Conservation (phyloP, 2,329 filamentous ascomycete genomes). For the Penicillium paneum region DNA sequence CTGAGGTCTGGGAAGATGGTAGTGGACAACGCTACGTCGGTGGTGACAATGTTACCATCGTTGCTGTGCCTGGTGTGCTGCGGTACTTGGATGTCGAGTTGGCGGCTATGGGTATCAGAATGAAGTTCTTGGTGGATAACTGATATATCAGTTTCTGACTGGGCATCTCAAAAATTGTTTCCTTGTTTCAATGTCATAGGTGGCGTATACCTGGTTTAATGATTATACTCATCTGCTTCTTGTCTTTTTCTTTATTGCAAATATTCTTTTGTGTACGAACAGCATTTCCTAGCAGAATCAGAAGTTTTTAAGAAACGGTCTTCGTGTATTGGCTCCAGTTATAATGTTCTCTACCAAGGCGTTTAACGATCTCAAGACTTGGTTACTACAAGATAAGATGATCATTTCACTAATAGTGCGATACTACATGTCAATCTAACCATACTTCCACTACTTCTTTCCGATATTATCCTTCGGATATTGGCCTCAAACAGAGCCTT, state of each 20-base stretch:
- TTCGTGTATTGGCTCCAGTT: background rate
- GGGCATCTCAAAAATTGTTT: slow-evolving; percentile 14
- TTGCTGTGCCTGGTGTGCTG: slow-evolving; percentile 88
- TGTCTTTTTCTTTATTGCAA: slow-evolving; percentile 6
- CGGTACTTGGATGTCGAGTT: slow-evolving; percentile 93
- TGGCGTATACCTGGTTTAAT: slow-evolving; percentile 22
- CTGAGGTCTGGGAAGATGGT: slow-evolving; percentile 82
- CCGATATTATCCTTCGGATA: background rate
- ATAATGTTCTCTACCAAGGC: background rate
- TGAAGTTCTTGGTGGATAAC: slow-evolving; percentile 78
- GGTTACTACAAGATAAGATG: background rate
- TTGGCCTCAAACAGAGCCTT: background rate
- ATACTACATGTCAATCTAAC: background rate
- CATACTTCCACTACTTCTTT: background rate
- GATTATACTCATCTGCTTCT: slow-evolving; percentile 16
- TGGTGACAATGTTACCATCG: slow-evolving; percentile 83
- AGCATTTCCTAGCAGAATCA: slow-evolving; percentile 1
- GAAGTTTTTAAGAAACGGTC: background rate
- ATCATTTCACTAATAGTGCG: background rate
- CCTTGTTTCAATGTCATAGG: slow-evolving; percentile 24
- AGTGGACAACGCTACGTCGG: slow-evolving; percentile 79
- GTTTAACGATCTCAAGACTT: background rate
- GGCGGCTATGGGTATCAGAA: slow-evolving; percentile 90
- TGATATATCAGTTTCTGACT: slow-evolving; percentile 17
- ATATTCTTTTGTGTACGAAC: slow-evolving; percentile 7